Base-by-base conservation (phyloP, 768 basidiomycete species). In the Chiua virens region DNA sequence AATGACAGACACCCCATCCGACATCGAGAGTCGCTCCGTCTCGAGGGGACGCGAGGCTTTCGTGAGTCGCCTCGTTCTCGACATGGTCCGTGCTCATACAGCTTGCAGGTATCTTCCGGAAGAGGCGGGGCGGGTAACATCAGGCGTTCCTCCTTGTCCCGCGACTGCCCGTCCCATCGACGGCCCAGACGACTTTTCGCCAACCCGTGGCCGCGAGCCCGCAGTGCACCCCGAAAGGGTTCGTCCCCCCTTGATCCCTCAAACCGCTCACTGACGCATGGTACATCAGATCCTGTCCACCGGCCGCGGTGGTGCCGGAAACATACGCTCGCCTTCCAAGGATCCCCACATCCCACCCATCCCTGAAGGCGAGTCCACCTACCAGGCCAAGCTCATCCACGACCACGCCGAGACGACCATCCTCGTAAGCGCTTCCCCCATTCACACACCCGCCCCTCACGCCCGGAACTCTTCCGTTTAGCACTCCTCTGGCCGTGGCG, bases 281-380 rank as follows among this genome's bases (percentile, higher is more conserved):
- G 14, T n/a, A n/a, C n/a, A 25, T 21, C 32, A 56, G 58, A n/a
- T 57, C 55, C 74, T 71, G 55, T 83, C 81, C 18, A 78, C 79
- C 38, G 92, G 92, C 11, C 82, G 91, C 45, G 92, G 92, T 23
- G 92, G 92, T 15, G 79, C 79, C 8, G 92, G 92, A 9, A 95
- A 95, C 75, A 83, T 94, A 45, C 83, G 88, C 50, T 87, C 89
- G 2, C 85, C 84, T 1, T 89, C 89, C 21, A 80, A 83, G 32
- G 85, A 83, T 46, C 45, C 68, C 7, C 59, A 58, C 17, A 6
- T 17, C 3, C 34, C 17, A 5, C 51, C 65, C 14, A 70, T 71
- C 2, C 37, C 61, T 1, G 69, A 70, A 20, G 60, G 70, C 11
- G 57, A 73, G 53, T 22, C 58, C 36, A 60, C 49, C 3, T 53